Evolutionary conservation across 2,329 filamentous ascomycete genomes (phyloP).

Genomic region (Pseudogymnoascus sp.): DNA sequence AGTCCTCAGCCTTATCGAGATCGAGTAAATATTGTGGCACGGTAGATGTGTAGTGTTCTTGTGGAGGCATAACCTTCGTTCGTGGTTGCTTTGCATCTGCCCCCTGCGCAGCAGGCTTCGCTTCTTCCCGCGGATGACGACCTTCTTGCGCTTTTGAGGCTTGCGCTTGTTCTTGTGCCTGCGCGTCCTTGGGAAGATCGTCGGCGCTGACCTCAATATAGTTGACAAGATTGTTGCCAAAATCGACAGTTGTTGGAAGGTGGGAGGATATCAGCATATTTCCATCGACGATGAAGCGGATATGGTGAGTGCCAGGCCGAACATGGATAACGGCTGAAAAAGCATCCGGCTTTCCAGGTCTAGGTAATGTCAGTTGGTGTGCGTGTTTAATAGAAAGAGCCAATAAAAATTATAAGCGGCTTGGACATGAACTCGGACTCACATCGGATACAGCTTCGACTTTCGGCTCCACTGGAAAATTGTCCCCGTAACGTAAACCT

Average conservation of each 20-base stretch:
- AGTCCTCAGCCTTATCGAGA: slow-evolving; percentile 78
- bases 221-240: slow-evolving; percentile 96
- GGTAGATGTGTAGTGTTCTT: slow-evolving; percentile 58
- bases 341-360: slow-evolving; percentile 44
- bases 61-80: slow-evolving; percentile 50
- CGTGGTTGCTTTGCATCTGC: slow-evolving; percentile 39
- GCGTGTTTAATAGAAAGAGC: not conserved
- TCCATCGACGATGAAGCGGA: slow-evolving; percentile 92
- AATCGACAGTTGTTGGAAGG: slow-evolving; percentile 91
- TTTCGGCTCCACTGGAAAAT: slow-evolving; percentile 98
- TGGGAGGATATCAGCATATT: slow-evolving; percentile 84
- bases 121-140: slow-evolving; percentile 19
- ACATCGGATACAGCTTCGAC: slow-evolving; percentile 79
- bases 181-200: slow-evolving; percentile 42
- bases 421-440: not conserved
- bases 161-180: slow-evolving; percentile 24
- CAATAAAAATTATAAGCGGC: slow-evolving; percentile 35
- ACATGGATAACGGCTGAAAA: slow-evolving; percentile 75
- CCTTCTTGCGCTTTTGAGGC: slow-evolving; percentile 29
- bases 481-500: slow-evolving; percentile 93
- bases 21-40: slow-evolving; percentile 83
- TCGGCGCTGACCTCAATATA: slow-evolving; percentile 89
- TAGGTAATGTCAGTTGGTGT: slow-evolving; percentile 12
- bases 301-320: slow-evolving; percentile 87
- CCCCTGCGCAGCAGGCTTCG: slow-evolving; percentile 33